Evolutionary conservation across 169 alveolate genomes (phyloP).

Genomic region (Eimeria acervulina): DNA sequence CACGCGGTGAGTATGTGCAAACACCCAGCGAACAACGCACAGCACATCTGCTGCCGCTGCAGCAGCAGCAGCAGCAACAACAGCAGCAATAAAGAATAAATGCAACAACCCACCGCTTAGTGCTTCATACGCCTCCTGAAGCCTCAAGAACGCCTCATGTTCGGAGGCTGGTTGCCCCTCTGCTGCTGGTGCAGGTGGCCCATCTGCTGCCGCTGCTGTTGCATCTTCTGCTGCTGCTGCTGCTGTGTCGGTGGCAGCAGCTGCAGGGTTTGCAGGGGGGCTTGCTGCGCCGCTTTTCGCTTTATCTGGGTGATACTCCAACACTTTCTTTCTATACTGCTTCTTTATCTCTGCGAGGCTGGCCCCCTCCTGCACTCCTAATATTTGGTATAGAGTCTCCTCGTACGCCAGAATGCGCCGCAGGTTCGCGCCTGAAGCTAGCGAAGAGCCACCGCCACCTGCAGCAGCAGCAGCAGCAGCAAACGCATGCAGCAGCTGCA

Average conservation of each 20-base stretch:
- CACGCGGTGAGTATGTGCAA: neutral
- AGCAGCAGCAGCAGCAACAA: neutral
- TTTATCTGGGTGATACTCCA: conserved; percentile 86
- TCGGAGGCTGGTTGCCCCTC: neutral
- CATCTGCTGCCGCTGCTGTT: neutral
- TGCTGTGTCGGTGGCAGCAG: neutral
- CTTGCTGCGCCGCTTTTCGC: neutral
- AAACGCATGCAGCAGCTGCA: too few relatives aligned
- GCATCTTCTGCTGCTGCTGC: neutral
- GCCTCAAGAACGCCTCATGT: conserved; percentile 86
- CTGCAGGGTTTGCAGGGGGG: neutral
- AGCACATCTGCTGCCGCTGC: too few relatives aligned
- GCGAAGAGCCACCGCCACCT: conserved; percentile 42
- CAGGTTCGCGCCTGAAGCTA: conserved; percentile 28
- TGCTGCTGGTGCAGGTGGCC: neutral
- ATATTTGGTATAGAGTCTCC: conserved; percentile 75
- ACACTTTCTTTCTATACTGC: conserved; percentile 75
- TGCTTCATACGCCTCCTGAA: conserved; percentile 95
- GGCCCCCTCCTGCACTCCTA: conserved; percentile 76
- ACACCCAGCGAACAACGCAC: too few relatives aligned
- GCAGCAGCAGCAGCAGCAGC: conserved; percentile 29
- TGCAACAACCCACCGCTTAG: conserved; percentile 80
- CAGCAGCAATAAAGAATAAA: too few relatives aligned
- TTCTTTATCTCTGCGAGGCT: conserved; percentile 76
- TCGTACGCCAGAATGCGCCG: conserved; percentile 52